Evolutionary conservation across 2,329 filamentous ascomycete species (phyloP).

Genomic region (Aspergillus sp.): DNA sequence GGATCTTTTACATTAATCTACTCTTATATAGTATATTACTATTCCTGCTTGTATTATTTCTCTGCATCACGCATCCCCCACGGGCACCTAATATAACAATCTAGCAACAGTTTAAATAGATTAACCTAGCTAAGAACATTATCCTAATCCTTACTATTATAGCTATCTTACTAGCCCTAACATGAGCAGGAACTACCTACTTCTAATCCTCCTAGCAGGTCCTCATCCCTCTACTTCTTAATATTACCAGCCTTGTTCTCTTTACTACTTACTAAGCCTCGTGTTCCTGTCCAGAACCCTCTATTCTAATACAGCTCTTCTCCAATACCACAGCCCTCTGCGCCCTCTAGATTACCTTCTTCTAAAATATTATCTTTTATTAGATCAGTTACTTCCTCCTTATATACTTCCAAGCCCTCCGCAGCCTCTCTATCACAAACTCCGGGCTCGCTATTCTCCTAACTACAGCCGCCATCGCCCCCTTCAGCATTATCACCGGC

Average conservation of each 20-base stretch:
- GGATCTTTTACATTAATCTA: no score
- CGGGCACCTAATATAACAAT: background rate
- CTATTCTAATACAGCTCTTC: background rate
- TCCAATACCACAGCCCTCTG: background rate
- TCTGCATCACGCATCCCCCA: background rate
- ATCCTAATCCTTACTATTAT: constrained; percentile 12
- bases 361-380: no score
- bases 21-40: constrained; percentile 13
- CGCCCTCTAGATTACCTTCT: background rate
- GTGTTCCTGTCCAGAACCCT: background rate
- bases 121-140: constrained; percentile 16
- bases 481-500: no score
- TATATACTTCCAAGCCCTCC: no score
- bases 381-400: no score
- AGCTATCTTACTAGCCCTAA: constrained; percentile 15
- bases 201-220: constrained; percentile 58
- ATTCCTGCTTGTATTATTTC: background rate
- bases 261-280: background rate
- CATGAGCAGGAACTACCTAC: constrained; percentile 20
- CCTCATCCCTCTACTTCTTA: constrained; percentile 57
- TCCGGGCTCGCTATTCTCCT: no score
- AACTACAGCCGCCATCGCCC: no score
- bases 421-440: no score
- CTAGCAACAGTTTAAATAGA: background rate
- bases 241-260: constrained; percentile 36